Conservation (phyloP, 2,329 filamentous ascomycete genomes). For the Penicillium sp. region DNA sequence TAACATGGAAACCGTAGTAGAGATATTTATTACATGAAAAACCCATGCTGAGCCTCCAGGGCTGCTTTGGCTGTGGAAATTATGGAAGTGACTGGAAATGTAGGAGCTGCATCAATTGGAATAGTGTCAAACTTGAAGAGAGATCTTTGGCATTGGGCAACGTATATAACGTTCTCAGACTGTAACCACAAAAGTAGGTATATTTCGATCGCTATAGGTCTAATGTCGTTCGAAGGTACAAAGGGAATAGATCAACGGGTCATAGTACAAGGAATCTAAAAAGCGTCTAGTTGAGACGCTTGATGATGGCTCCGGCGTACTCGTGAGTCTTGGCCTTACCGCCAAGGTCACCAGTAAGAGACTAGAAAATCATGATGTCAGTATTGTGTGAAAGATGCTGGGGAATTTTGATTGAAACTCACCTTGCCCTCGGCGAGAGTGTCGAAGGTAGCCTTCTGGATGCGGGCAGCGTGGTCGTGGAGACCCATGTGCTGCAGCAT, state of each 20-base stretch:
- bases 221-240: slow-evolving; percentile 41
- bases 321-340: slow-evolving; percentile 95
- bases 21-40: no score
- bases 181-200: slow-evolving; percentile 38
- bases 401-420: slow-evolving; percentile 24
- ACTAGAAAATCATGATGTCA: slow-evolving; percentile 39
- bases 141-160: not conserved
- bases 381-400: not conserved
- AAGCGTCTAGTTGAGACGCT: slow-evolving; percentile 49
- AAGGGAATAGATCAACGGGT: slow-evolving; percentile 32
- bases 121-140: not conserved
- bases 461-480: slow-evolving; percentile 77
- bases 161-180: not conserved
- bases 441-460: slow-evolving; percentile 93
- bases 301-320: slow-evolving; percentile 90
- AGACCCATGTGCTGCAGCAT: slow-evolving; percentile 99
- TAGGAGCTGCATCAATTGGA: no score
- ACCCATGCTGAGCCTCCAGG: not conserved
- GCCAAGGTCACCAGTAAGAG: slow-evolving; percentile 91
- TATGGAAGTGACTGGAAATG: no score
- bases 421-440: slow-evolving; percentile 94
- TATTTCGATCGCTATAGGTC: slow-evolving; percentile 41
- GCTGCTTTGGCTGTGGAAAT: no score
- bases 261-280: slow-evolving; percentile 39
- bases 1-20: no score